Conservation (phyloP, 768 basidiomycete species). For the Cystobasidium tubakii region DNA sequence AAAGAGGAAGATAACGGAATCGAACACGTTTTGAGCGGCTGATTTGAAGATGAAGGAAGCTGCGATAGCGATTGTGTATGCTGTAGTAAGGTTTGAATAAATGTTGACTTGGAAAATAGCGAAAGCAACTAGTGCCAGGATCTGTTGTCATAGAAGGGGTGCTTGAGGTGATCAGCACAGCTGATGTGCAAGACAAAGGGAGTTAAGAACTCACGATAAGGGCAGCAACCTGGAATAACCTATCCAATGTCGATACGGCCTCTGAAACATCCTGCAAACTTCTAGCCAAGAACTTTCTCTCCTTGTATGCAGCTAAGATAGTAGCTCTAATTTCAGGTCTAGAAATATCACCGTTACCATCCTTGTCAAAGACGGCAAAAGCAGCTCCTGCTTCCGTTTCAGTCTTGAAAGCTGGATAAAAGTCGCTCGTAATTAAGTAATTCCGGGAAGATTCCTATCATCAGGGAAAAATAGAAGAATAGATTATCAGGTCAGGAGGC, state of each 20-base stretch:
- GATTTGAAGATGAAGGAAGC: slow-evolving; percentile 76
- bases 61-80: slow-evolving; percentile 67
- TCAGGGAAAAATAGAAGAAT: too few relatives aligned
- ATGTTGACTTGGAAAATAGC: slow-evolving; percentile 67
- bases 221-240: slow-evolving; percentile 62
- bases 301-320: slow-evolving; percentile 67
- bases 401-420: slow-evolving; percentile 64
- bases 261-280: slow-evolving; percentile 69
- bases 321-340: slow-evolving; percentile 68
- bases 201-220: slow-evolving; percentile 53
- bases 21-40: slow-evolving; percentile 65
- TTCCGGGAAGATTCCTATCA: slow-evolving; percentile 54
- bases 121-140: slow-evolving; percentile 54
- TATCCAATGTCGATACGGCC: slow-evolving; percentile 63
- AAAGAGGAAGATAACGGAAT: slow-evolving; percentile 74
- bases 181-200: background rate
- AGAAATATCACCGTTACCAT: slow-evolving; percentile 70
- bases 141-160: background rate
- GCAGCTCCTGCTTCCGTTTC: slow-evolving; percentile 59
- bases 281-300: slow-evolving; percentile 67
- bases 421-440: slow-evolving; percentile 65
- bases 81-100: slow-evolving; percentile 62
- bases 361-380: slow-evolving; percentile 65
- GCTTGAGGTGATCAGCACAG: background rate
- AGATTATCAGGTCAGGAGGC: background rate